Conservation (phyloP, 768 basidiomycete species). For the Mrakia gelida region DNA sequence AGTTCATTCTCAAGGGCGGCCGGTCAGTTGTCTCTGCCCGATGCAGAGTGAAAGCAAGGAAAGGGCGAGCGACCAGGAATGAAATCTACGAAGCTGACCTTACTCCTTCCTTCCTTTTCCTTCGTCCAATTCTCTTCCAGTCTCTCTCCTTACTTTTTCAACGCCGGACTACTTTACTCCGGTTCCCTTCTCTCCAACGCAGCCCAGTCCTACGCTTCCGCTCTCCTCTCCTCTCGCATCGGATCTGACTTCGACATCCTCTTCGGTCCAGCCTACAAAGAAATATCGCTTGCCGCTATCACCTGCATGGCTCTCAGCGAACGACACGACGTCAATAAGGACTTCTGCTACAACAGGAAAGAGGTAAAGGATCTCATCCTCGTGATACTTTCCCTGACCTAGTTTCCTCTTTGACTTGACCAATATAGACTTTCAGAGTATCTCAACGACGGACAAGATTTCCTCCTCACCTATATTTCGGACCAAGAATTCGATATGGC, state of each 20-base stretch:
- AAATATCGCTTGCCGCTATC: conserved; percentile 84
- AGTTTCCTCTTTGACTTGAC: no score
- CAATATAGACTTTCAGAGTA: no score
- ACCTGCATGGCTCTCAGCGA: no score
- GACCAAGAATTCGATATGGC: no score
- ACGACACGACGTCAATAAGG: conserved; percentile 61
- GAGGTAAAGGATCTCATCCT: conserved; percentile 92
- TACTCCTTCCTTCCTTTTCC: background rate
- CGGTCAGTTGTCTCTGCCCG: conserved; percentile 71
- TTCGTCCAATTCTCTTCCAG: conserved; percentile 48
- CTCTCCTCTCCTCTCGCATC: conserved; percentile 59
- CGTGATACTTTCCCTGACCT: no score
- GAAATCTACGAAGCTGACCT: no score
- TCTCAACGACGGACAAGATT: no score
- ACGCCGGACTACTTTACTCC: conserved; percentile 80
- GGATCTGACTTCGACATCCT: conserved; percentile 65
- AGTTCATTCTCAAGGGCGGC: conserved; percentile 91
- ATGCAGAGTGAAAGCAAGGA: no score
- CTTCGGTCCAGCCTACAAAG: conserved; percentile 97
- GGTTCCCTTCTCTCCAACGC: conserved; percentile 74
- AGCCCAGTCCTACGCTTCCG: conserved; percentile 75
- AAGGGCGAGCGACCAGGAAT: no score
- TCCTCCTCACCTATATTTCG: no score
- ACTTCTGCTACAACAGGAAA: conserved; percentile 89
- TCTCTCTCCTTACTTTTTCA: conserved; percentile 94